Conservation (phyloP, 768 basidiomycete species). For the Rhodotorula toruloides region DNA sequence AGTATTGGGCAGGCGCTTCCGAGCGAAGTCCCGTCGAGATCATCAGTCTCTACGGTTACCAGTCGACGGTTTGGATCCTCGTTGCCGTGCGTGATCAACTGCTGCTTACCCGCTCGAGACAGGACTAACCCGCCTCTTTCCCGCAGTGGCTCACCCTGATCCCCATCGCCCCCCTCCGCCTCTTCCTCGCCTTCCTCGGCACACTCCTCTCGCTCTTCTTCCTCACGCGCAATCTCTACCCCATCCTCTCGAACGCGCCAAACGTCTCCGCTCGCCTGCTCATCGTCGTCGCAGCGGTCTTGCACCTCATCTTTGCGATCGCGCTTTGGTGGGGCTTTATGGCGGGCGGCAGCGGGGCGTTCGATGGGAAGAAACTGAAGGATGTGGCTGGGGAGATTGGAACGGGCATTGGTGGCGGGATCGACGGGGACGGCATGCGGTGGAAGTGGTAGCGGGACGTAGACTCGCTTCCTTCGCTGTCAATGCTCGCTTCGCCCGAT, state of each 20-base stretch:
- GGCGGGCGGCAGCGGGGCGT: slow-evolving; percentile 43
- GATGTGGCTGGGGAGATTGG: slow-evolving; percentile 8
- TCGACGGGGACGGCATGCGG: not conserved
- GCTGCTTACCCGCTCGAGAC: no score
- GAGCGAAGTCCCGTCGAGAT: slow-evolving; percentile 81
- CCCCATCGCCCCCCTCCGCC: slow-evolving; percentile 12
- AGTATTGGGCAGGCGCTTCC: slow-evolving; percentile 73
- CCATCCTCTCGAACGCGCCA: slow-evolving; percentile 78
- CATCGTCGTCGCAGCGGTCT: slow-evolving; percentile 64
- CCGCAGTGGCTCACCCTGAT: slow-evolving; percentile 35
- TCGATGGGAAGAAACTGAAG: slow-evolving; percentile 6
- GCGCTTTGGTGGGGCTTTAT: slow-evolving; percentile 78
- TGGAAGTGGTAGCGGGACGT: not conserved
- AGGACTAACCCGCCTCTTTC: not conserved
- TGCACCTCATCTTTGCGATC: slow-evolving; percentile 76
- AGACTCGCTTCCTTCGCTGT: not conserved
- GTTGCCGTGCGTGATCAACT: slow-evolving; percentile 60
- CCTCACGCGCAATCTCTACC: slow-evolving; percentile 77
- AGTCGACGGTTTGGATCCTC: slow-evolving; percentile 80
- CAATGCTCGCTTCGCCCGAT: not conserved
- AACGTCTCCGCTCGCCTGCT: slow-evolving; percentile 75
- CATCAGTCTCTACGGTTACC: slow-evolving; percentile 52
- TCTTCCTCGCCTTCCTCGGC: slow-evolving; percentile 58
- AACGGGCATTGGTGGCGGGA: not conserved
- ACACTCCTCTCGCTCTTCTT: slow-evolving; percentile 82